Conservation (phyloP, 2,329 filamentous ascomycete genomes). For the Daldinia sp. region DNA sequence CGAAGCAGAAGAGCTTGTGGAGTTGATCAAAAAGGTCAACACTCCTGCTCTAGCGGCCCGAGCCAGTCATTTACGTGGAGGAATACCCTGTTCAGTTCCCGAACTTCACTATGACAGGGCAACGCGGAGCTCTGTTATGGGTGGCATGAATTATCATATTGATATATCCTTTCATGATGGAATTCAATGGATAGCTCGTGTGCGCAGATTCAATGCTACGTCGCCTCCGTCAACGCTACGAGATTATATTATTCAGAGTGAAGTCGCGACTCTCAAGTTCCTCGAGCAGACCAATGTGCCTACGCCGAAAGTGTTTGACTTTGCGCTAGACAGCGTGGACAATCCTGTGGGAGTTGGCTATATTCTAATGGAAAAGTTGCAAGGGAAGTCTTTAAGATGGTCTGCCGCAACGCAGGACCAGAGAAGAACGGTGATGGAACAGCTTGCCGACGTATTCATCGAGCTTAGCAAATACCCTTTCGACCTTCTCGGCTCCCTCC, state of each 20-base stretch:
- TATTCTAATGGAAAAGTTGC: constrained; percentile 2
- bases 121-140: background rate
- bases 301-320: background rate
- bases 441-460: background rate
- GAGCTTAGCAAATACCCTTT: background rate
- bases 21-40: background rate
- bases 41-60: background rate
- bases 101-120: background rate
- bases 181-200: background rate
- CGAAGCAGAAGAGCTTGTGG: background rate
- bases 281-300: background rate
- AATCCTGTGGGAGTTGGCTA: constrained; percentile 1
- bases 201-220: background rate
- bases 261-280: background rate
- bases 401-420: background rate
- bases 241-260: background rate
- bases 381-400: background rate
- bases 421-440: background rate
- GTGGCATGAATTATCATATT: background rate
- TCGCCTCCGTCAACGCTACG: background rate
- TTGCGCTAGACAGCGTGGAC: background rate
- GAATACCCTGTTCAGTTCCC: background rate
- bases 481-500: background rate
- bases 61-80: background rate
- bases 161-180: background rate